These are phyloP conservation scores for Inosperma sp. DNA, from an alignment of 768 basidiomycete genomes.

Conservation along the genomic window DNA sequence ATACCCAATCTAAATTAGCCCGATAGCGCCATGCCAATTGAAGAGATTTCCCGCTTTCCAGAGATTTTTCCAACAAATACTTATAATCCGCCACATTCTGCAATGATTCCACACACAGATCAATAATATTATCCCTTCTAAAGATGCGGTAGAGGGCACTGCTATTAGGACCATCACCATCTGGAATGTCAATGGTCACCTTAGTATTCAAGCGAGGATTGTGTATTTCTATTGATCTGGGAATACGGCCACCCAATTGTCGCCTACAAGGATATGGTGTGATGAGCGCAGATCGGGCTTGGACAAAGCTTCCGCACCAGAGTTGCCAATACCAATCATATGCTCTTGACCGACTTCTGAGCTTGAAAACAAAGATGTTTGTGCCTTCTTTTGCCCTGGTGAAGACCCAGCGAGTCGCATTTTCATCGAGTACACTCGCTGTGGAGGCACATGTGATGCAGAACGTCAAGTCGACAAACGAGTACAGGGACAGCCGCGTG, in stretches of 20 bases:
- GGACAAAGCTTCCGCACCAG: slow-evolving; percentile 44
- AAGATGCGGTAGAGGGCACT: slow-evolving; percentile 48
- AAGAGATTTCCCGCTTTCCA: slow-evolving; percentile 52
- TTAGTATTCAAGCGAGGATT: slow-evolving; percentile 64
- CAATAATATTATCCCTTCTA: slow-evolving; percentile 55
- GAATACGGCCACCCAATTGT: slow-evolving; percentile 67
- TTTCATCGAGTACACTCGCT: slow-evolving; percentile 33
- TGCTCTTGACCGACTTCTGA: slow-evolving; percentile 70
- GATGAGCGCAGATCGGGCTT: slow-evolving; percentile 1
- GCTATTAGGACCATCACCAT: slow-evolving; percentile 34
- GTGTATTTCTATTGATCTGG: slow-evolving; percentile 61
- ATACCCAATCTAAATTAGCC: slow-evolving; percentile 82
- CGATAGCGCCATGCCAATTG: slow-evolving; percentile 76
- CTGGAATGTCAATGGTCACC: slow-evolving; percentile 67
- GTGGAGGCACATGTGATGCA: slow-evolving; percentile 66
- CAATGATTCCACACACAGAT: slow-evolving; percentile 56
- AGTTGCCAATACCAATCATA: slow-evolving; percentile 89
- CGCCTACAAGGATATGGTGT: slow-evolving; percentile 43
- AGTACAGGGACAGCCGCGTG: slow-evolving; percentile 81
- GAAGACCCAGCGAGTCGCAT: slow-evolving; percentile 46
- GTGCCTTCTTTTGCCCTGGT: slow-evolving; percentile 58
- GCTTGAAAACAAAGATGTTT: slow-evolving; percentile 84
- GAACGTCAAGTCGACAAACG: slow-evolving; percentile 81
- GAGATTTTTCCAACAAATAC: slow-evolving; percentile 48
- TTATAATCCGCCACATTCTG: slow-evolving; percentile 57